These are phyloP conservation scores for Thelonectria rubi DNA, from an alignment of 2,329 filamentous ascomycete genomes.

Conservation along the genomic window DNA sequence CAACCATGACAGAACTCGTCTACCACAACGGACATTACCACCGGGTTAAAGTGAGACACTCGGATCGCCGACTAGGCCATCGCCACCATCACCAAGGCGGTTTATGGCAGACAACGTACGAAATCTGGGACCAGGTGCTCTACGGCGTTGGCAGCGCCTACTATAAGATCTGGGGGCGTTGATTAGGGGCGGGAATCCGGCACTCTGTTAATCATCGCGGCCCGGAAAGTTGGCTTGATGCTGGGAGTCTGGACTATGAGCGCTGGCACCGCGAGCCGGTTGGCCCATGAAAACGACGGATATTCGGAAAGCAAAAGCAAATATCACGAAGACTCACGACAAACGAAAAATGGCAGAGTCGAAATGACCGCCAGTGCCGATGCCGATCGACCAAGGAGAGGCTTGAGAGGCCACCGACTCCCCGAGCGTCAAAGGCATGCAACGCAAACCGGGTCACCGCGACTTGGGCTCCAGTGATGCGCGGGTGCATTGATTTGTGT, in stretches of 20 bases:
- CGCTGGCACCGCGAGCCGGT: slow-evolving; percentile 1
- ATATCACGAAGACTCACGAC: background rate
- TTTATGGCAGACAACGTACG: slow-evolving; percentile 47
- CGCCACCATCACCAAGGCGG: slow-evolving; percentile 28
- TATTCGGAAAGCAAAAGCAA: slow-evolving; percentile 12
- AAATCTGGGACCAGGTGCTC: slow-evolving; percentile 52
- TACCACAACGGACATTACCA: slow-evolving; percentile 47
- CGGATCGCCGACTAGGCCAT: slow-evolving; percentile 19
- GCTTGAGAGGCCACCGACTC: slow-evolving; percentile 8
- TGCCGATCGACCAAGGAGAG: slow-evolving; percentile 7
- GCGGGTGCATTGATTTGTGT: slow-evolving; percentile 14
- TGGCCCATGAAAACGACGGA: slow-evolving; percentile 4
- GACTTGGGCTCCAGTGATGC: slow-evolving; percentile 20
- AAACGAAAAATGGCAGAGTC: background rate
- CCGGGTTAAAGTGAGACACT: slow-evolving; percentile 25
- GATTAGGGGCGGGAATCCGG: slow-evolving; percentile 25
- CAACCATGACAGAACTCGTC: slow-evolving; percentile 41
- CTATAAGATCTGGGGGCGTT: slow-evolving; percentile 46
- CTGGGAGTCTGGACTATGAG: slow-evolving; percentile 6
- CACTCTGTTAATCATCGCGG: background rate
- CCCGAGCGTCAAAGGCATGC: slow-evolving; percentile 1
- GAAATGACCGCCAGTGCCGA: slow-evolving; percentile 16
- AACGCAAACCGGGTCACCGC: slow-evolving; percentile 10
- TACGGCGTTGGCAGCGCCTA: slow-evolving; percentile 51
- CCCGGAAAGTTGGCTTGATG: slow-evolving; percentile 6